Percentiles rank a stretch among this genome's conserved stretches.
phyloP scores from a whole-genome alignment of 495 filamentous ascomycete species.

The Aspergillus sclerotiicarbonarius region DNA sequence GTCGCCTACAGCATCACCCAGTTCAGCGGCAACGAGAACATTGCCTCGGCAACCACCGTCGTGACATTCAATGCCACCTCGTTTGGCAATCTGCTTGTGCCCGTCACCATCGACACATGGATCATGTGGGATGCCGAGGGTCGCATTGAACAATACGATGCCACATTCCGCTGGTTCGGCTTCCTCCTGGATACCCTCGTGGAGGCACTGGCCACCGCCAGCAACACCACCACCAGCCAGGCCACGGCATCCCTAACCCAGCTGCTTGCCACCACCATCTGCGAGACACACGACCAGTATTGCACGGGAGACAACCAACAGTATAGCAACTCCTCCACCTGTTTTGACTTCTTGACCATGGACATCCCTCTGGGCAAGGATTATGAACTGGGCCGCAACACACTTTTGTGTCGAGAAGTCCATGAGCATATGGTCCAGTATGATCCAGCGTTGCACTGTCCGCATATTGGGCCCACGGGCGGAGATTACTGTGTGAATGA shows the following conservation, averaged over 20 bases:
- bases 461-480: conserved; percentile 44
- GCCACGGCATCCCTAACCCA: conserved; percentile 20
- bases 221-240: conserved; percentile 26
- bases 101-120: conserved; percentile 46
- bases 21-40: conserved; percentile 45
- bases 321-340: conserved; percentile 29
- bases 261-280: conserved; percentile 37
- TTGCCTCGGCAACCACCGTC: conserved; percentile 44
- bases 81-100: conserved; percentile 30
- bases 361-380: conserved; percentile 37
- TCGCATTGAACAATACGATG: conserved; percentile 35
- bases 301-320: conserved; percentile 42
- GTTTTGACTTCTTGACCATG: conserved; percentile 34
- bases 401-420: conserved; percentile 45
- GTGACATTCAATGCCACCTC: conserved; percentile 45
- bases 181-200: conserved; percentile 36
- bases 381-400: conserved; percentile 47
- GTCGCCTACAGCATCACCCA: conserved; percentile 43
- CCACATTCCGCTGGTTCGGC: conserved; percentile 35
- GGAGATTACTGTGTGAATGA: conserved; percentile 45
- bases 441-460: conserved; percentile 40
- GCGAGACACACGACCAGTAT: conserved; percentile 29
- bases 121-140: conserved; percentile 30
- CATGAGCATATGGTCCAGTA: conserved; percentile 48
- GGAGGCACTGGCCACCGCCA: conserved; percentile 17